Evolutionary conservation across 495 filamentous ascomycete species (phyloP).

Genomic region (Xylaria palmicola): DNA sequence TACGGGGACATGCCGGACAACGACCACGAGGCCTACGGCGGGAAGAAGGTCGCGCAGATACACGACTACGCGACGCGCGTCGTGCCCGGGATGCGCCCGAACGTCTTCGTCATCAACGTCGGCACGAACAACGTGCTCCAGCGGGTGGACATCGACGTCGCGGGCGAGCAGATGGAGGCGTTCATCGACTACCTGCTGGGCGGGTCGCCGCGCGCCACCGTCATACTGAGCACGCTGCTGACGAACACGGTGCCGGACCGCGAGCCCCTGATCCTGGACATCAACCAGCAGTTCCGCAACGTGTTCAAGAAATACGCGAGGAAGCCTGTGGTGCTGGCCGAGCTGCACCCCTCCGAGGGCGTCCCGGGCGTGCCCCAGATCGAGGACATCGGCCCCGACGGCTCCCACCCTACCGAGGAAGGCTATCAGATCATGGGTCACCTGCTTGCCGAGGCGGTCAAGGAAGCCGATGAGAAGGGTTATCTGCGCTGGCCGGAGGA

Average conservation of each 20-base stretch:
- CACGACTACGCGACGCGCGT: conserved; percentile 30
- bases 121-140: conserved; percentile 43
- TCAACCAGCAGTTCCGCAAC: conserved; percentile 35
- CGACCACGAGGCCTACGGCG: conserved; percentile 37
- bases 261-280: conserved; percentile 34
- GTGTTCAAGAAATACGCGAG: conserved; percentile 25
- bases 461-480: conserved; percentile 31
- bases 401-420: conserved; percentile 41
- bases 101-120: conserved; percentile 39
- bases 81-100: conserved; percentile 34
- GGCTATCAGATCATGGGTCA: conserved; percentile 47
- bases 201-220: conserved; percentile 24
- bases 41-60: conserved; percentile 38
- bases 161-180: conserved; percentile 30
- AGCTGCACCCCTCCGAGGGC: conserved; percentile 30
- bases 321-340: conserved; percentile 29
- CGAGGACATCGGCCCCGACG: conserved; percentile 28
- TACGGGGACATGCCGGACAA: conserved; percentile 40
- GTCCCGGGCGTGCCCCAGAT: conserved; percentile 20
- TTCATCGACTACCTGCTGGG: conserved; percentile 28
- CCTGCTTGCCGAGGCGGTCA: conserved; percentile 36
- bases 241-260: conserved; percentile 35
- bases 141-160: conserved; percentile 23
- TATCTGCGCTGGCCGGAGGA: conserved; percentile 36
- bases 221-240: conserved; percentile 29